Evolutionary conservation across 1,139 yeast genomes (phyloP), one percentile per base, ranked within the genome.

Genomic region (Kodamaea sp.): DNA sequence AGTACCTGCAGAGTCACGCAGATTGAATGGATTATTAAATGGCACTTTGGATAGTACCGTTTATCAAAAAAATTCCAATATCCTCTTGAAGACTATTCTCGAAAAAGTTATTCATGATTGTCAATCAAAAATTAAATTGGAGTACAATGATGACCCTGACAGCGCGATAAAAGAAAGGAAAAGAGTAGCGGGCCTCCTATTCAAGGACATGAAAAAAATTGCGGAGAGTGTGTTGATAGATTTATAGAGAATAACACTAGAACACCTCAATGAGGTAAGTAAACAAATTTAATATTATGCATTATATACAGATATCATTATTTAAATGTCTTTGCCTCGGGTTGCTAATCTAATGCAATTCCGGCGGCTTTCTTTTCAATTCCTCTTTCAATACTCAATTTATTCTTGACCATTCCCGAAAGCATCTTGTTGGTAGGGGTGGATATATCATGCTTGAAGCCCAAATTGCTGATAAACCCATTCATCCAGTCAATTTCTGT

Each of bases 401-500:
- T 75, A 7, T 65, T 61, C 32, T 61, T 64, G 2, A 83, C 73
- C 59, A 84, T 57, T 12, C 59, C 54, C n/a, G 61, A 49, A 31
- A 85, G 53, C 48, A 70, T 53, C 28, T 53, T 52, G 56, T 84
- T 84, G 29, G 68, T 57, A 1, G 72, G 71, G 1, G 80, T 67
- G 2, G 61, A 48, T 1, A 70, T 44, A 2, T 58, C 52, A 42
- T 68, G 64, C 32, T 61, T 57, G 15, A 53, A 46, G 0, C 85
- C 95, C 38, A 80, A 59, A 10, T 49, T 54, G 5, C 70, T 75
- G 11, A 89, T 67, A 50, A 76, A 81, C 3, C 95, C 96, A 52
- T 88, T 90, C 40, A 90, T 80, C 56, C 75, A 83, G 40, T 82
- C 83, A 20, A 90, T 75, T 53, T 90, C 98, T 0, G 95, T 83